A percentile compares a stretch with the other conserved stretches of the same genome.
Conservation (phyloP, 805 yeast genomes). For the Clavispora fructus region DNA sequence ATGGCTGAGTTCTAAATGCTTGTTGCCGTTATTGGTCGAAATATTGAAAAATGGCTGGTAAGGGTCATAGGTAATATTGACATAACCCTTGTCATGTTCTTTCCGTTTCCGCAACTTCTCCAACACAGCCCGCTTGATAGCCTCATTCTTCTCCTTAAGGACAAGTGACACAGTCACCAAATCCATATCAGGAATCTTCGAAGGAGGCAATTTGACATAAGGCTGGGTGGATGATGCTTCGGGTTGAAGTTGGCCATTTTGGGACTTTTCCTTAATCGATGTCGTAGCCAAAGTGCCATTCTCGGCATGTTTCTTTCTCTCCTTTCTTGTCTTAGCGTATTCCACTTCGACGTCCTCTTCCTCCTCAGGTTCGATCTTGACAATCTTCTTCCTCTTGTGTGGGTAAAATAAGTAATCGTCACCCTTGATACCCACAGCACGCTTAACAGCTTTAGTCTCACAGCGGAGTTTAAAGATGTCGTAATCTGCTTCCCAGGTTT, state of each 20-base stretch:
- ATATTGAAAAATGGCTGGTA: constrained; percentile 76
- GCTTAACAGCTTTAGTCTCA: constrained; percentile 66
- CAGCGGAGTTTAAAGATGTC: constrained; percentile 70
- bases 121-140: constrained; percentile 76
- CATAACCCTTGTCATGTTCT: constrained; percentile 67
- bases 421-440: constrained; percentile 70
- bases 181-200: constrained; percentile 90
- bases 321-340: constrained; percentile 7
- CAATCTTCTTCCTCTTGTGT: constrained; percentile 61
- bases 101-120: constrained; percentile 74
- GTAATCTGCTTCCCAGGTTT: constrained; percentile 55
- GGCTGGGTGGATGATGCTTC: constrained; percentile 51
- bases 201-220: constrained; percentile 80
- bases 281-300: constrained; percentile 13
- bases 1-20: constrained; percentile 50
- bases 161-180: constrained; percentile 76
- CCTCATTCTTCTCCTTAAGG: constrained; percentile 66
- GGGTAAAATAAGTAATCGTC: constrained; percentile 80
- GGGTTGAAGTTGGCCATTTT: constrained; percentile 11
- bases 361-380: constrained; percentile 32
- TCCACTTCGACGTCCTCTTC: constrained; percentile 13
- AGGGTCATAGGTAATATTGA: constrained; percentile 83
- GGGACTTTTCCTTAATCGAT: constrained; percentile 11
- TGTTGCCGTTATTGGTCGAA: constrained; percentile 43
- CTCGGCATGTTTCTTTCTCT: constrained; percentile 12